Base-by-base conservation (phyloP, 768 basidiomycete genomes). In the Termitomyces sp. region DNA sequence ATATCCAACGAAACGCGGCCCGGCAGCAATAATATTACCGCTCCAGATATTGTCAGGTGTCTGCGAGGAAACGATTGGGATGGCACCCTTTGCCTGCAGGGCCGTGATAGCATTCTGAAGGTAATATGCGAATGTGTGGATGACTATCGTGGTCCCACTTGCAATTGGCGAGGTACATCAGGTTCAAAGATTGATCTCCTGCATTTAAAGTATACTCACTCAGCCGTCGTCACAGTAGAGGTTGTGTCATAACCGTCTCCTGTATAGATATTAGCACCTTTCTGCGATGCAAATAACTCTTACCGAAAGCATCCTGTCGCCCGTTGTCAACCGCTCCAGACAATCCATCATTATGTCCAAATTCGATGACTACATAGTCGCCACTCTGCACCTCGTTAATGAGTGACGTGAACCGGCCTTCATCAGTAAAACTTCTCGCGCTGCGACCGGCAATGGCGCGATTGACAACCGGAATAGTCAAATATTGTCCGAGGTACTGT, bases 341-440 rank as follows among this genome's bases (percentile, higher is more conserved):
- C n/a, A 63, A 58, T 2, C 73, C 73, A 56, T 79, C 78, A 57
- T 80, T 81, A 58, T 80, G 79, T 2, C 78, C 79, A 46, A 81
- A 78, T 54, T 75, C 72, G 49, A 78, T 75, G 52, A 79, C 61
- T 18, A 75, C 76, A 62, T 71, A 75, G 54, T 76, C 75, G 12
- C 74, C 73, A 31, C 63, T 53, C 53, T 73, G 70, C 7, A 66
- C 73, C 2, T 68, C 70, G 60, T 75, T 71, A 53, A 74, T 70
- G 27, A 78, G 62, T 10, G 69, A 70, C 16, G 68, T 69, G 62
- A 81, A 79, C 7, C 74, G 68, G 33, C 78, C 78, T 58, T 79
- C 75, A 18, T 77, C 76, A 12, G 75, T 77, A 56, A 72, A 81
- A 40, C 75, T 76, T 35, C 80, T 69, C 1, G 80, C 73, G 43